These are phyloP conservation scores for Vigna radiata DNA, from an alignment of 306 rosid genomes.

Conservation along the genomic window DNA sequence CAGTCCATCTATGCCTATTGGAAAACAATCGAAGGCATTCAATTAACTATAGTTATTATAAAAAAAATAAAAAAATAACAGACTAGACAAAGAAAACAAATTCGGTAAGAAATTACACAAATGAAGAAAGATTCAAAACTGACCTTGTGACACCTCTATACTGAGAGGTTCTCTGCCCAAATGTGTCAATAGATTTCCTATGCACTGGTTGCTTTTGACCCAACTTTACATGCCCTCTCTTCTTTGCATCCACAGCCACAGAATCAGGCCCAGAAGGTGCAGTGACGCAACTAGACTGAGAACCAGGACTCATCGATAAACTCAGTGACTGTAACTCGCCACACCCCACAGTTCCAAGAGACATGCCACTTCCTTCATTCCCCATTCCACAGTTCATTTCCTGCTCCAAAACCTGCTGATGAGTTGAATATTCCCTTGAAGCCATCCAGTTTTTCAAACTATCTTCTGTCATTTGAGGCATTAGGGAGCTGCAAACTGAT, in stretches of 20 bases:
- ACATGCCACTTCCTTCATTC: constrained; percentile 37
- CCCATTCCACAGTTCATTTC: constrained; percentile 47
- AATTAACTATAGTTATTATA: background rate
- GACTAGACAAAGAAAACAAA: background rate
- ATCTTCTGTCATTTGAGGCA: constrained; percentile 48
- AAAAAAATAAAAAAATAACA: background rate
- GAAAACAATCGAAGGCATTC: background rate
- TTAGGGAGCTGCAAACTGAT: constrained; percentile 47
- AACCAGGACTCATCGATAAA: constrained; percentile 91
- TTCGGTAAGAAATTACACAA: background rate
- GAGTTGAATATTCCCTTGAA: constrained; percentile 50
- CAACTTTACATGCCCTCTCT: constrained; percentile 68
- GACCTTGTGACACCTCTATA: constrained; percentile 96
- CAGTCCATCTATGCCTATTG: constrained; percentile 97
- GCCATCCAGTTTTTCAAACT: constrained; percentile 60
- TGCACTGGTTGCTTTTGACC: constrained; percentile 88
- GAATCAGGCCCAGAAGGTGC: constrained; percentile 64
- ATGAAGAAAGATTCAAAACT: background rate
- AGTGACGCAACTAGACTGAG: constrained; percentile 94
- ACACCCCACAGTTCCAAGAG: constrained; percentile 54
- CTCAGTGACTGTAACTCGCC: constrained; percentile 82
- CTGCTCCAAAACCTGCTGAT: constrained; percentile 57
- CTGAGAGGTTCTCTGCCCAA: constrained; percentile 98
- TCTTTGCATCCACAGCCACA: constrained; percentile 65
- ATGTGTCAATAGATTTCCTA: constrained; percentile 92